A percentile compares a stretch with the other conserved stretches of the same genome.
Conservation (phyloP, 2,329 filamentous ascomycete species). For the Colletotrichum sansevieriae region DNA sequence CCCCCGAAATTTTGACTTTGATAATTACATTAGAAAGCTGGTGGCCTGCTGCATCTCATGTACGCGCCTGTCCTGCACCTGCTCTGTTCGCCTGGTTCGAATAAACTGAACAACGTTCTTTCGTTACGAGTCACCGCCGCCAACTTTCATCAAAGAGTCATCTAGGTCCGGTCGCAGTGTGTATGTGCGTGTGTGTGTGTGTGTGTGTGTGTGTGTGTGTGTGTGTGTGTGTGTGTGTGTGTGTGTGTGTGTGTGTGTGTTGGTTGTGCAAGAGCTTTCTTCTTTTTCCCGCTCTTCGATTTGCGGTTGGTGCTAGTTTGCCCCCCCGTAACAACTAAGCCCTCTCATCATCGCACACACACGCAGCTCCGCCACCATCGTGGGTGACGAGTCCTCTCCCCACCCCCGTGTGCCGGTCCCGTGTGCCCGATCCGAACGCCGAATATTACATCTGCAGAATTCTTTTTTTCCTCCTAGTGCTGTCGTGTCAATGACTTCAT, state of each 20-base stretch:
- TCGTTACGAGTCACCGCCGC: conserved; percentile 5
- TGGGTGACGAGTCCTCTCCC: conserved; percentile 39
- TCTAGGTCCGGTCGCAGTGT: neutral
- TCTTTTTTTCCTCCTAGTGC: neutral
- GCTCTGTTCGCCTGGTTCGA: conserved; percentile 3
- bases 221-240: neutral
- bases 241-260: neutral
- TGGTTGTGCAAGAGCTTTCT: neutral
- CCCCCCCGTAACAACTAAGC: conserved; percentile 18
- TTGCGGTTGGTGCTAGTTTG: conserved; percentile 25
- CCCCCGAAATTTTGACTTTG: conserved; percentile 29
- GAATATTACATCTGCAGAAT: conserved; percentile 9
- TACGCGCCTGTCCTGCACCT: conserved; percentile 3
- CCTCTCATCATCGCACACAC: conserved; percentile 29
- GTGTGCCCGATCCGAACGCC: conserved; percentile 19
- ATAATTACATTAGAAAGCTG: conserved; percentile 26
- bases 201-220: neutral
- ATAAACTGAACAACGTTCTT: neutral
- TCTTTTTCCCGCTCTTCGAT: conserved; percentile 28
- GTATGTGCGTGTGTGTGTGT: neutral
- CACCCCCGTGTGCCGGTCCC: conserved; percentile 34
- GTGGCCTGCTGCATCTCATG: conserved; percentile 28
- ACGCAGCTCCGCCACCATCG: conserved; percentile 39
- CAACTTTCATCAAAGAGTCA: conserved; percentile 3
- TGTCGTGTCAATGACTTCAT: conserved; percentile 39